These are phyloP conservation scores for Gynostemma pentaphyllum DNA, from an alignment of 306 rosid genomes.

Conservation along the genomic window DNA sequence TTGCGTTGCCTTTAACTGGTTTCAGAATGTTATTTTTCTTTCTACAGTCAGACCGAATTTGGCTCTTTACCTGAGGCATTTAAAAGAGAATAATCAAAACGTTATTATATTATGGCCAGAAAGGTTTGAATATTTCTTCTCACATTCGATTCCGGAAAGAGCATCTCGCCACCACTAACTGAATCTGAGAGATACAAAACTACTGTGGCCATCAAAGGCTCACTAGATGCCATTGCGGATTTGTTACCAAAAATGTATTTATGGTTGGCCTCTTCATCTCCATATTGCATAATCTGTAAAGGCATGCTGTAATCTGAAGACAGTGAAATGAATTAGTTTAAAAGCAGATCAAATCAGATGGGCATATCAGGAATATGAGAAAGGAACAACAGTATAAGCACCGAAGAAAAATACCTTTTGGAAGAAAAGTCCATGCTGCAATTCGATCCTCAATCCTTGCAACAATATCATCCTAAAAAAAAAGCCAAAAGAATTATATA, in stretches of 20 bases:
- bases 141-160: conserved; percentile 55
- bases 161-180: conserved; percentile 58
- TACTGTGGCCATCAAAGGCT: conserved; percentile 61
- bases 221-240: conserved; percentile 27
- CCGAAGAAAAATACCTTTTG: conserved; percentile 48
- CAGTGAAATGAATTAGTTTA: background rate
- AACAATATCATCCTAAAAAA: conserved; percentile 48
- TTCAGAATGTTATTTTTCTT: conserved; percentile 25
- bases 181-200: conserved; percentile 64
- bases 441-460: conserved; percentile 66
- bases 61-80: conserved; percentile 33
- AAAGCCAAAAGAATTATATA: conserved; percentile 12
- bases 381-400: background rate
- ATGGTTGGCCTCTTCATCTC: conserved; percentile 22
- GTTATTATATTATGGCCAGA: background rate
- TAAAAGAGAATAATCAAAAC: background rate
- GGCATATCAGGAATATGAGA: background rate
- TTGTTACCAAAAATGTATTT: conserved; percentile 32
- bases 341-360: background rate
- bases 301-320: conserved; percentile 51
- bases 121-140: conserved; percentile 7
- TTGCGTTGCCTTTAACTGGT: conserved; percentile 68
- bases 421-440: conserved; percentile 79
- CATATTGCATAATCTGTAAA: conserved; percentile 38
- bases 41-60: conserved; percentile 35